Base-by-base conservation (phyloP, 2,329 filamentous ascomycete genomes). In the Microdochium bolleyi region DNA sequence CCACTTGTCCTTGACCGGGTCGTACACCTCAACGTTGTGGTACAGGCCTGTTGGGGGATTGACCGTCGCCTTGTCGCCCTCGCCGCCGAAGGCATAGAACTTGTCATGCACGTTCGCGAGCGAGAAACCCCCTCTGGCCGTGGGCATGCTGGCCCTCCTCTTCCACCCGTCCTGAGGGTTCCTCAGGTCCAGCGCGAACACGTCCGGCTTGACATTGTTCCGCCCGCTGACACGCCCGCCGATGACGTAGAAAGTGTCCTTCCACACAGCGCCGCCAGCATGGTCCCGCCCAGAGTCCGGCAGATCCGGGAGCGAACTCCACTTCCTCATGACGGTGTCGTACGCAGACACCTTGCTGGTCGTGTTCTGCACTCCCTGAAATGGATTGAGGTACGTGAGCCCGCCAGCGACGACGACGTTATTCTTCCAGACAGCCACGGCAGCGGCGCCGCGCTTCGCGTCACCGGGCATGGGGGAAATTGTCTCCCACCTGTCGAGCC, bases 221-320 rank as follows among this genome's bases (percentile, higher is more conserved):
- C 41, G 16, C 21, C n/a, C 41, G 7, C 41, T 19, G 14, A 46
- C 19, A 7, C 46, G 10, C 10, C 51, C 46, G 11, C 51, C 51
- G 21, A 52, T 21, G 49, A 51, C 37, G 41, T 51, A 53, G 21
- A 53, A 51, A 24, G 19, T 49, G 24, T 44, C 41, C 9, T 30
- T 49, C 24, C 50, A 41, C n/a, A 53, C 52, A 9, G 49, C 52
- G 14, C 49, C 52, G 16, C 49, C 52, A 22, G 49, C 52, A 9
- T 51, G 49, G 38, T 51, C 52, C 14, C 52, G 21, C 8, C 41
- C 41, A 19, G 14, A 16, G 21, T 46, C 41, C n/a, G 41, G 41
- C 41, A 46, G 21, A 19, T 46, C 41, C 41, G 41, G 41, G 7
- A 19, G 19, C 41, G 41, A 3, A 19, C 21, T 3, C 41, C 41